A percentile compares a stretch with the other conserved stretches of the same genome.
Evolutionary conservation across 306 rosid genomes (phyloP).

Genomic region (Fragaria vesca): DNA sequence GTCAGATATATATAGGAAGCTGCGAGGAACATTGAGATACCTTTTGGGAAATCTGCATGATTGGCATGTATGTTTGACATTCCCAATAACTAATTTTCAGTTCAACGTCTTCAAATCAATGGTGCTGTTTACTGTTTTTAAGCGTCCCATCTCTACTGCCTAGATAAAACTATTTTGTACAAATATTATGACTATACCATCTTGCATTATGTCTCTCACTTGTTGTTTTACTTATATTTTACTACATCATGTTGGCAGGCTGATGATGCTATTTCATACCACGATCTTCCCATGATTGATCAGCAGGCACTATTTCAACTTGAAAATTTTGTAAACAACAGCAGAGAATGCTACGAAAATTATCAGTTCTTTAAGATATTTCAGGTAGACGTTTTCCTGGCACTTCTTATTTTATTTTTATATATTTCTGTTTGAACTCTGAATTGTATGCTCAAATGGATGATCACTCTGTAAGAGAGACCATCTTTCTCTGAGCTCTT

Average conservation of each 20-base stretch:
- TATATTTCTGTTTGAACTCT: not conserved
- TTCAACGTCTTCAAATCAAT: not conserved
- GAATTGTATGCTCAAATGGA: not conserved
- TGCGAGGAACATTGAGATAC: constrained; percentile 96
- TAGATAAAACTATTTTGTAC: not conserved
- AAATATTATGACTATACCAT: not conserved
- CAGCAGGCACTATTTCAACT: constrained; percentile 89
- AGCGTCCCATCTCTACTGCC: constrained; percentile 17
- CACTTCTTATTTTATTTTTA: constrained; percentile 3
- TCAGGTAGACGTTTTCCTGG: constrained; percentile 58
- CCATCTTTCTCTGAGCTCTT: not conserved
- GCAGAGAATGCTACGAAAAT: constrained; percentile 78
- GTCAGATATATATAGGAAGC: constrained; percentile 91
- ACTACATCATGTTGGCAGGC: constrained; percentile 45
- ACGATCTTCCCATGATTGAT: constrained; percentile 88
- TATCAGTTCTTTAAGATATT: constrained; percentile 94
- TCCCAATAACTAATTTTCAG: constrained; percentile 8
- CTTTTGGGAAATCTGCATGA: constrained; percentile 97
- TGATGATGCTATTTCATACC: constrained; percentile 61
- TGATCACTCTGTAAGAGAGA: not conserved
- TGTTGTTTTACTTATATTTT: constrained; percentile 21
- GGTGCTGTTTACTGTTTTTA: constrained; percentile 9
- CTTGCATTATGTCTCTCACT: constrained; percentile 4
- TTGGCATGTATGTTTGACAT: constrained; percentile 70
- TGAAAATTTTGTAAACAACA: constrained; percentile 69